phyloP scores from a whole-genome alignment of 2,329 filamentous ascomycete genomes.

The Scedosporium apiospermum region DNA sequence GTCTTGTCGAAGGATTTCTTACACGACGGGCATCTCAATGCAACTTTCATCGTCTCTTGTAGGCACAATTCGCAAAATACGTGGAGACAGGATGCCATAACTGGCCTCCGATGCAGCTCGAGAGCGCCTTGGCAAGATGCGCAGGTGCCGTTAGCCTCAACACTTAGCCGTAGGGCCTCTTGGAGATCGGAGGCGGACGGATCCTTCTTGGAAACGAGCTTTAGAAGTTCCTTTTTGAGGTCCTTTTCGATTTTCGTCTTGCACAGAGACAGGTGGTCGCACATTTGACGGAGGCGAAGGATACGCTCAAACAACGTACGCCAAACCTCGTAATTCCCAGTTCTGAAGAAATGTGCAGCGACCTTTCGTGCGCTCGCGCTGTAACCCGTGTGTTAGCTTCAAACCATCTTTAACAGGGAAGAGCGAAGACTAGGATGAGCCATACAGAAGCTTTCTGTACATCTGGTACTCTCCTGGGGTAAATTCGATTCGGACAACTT shows the following conservation, averaged over 20 bases:
- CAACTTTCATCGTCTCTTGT: constrained; percentile 59
- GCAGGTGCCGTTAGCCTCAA: constrained; percentile 65
- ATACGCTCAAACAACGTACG: constrained; percentile 63
- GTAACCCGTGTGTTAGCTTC: constrained; percentile 14
- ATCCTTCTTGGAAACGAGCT: constrained; percentile 32
- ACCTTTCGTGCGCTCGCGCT: constrained; percentile 57
- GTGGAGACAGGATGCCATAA: constrained; percentile 82
- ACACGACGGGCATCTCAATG: constrained; percentile 80
- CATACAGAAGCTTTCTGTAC: constrained; percentile 62
- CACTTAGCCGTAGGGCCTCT: constrained; percentile 63
- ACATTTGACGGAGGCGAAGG: constrained; percentile 74
- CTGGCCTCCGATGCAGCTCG: constrained; percentile 44
- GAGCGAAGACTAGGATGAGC: not conserved
- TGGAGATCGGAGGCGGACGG: constrained; percentile 67
- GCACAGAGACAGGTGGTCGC: constrained; percentile 77
- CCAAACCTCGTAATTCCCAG: constrained; percentile 10
- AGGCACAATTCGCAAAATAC: constrained; percentile 70
- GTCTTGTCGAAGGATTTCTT: constrained; percentile 55
- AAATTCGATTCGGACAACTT: constrained; percentile 66
- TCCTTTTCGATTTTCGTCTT: constrained; percentile 61
- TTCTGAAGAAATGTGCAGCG: constrained; percentile 40
- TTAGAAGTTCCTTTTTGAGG: constrained; percentile 61
- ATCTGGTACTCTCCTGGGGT: constrained; percentile 63
- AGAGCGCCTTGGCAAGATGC: constrained; percentile 69
- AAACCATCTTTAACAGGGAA: not conserved